Conservation (phyloP, 495 filamentous ascomycete species). For the Tuber microsphaerosporum region DNA sequence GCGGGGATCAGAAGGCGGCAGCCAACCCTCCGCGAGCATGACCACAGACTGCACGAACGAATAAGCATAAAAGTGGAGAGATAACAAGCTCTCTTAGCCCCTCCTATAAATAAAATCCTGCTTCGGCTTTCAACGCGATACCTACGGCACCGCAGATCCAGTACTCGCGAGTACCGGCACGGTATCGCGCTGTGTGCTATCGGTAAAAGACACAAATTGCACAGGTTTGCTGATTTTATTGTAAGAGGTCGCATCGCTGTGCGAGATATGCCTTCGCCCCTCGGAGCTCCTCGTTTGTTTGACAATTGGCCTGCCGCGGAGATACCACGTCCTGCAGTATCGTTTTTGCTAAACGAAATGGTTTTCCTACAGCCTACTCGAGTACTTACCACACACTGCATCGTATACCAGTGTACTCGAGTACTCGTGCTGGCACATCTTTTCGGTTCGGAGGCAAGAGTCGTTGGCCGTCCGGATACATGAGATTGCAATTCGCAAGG, state of each 20-base stretch:
- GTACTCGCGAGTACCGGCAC: no score
- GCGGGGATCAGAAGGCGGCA: background rate
- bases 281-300: background rate
- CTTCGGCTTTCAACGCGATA: slow-evolving; percentile 5
- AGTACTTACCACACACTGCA: background rate
- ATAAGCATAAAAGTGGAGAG: slow-evolving; percentile 1
- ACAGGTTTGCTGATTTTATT: background rate
- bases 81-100: background rate
- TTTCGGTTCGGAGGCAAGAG: background rate
- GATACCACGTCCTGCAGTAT: background rate
- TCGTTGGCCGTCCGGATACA: background rate
- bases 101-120: background rate
- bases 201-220: background rate
- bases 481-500: background rate
- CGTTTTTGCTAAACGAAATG: background rate
- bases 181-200: background rate
- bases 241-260: background rate
- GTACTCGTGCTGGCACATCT: background rate
- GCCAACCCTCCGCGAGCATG: background rate
- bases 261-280: background rate
- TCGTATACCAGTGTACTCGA: background rate
- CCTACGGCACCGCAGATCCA: background rate
- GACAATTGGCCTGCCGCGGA: background rate
- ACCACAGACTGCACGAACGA: background rate
- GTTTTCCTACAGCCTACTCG: background rate